Conservation (phyloP, 768 basidiomycete species). For the Lactarius hatsudake region DNA sequence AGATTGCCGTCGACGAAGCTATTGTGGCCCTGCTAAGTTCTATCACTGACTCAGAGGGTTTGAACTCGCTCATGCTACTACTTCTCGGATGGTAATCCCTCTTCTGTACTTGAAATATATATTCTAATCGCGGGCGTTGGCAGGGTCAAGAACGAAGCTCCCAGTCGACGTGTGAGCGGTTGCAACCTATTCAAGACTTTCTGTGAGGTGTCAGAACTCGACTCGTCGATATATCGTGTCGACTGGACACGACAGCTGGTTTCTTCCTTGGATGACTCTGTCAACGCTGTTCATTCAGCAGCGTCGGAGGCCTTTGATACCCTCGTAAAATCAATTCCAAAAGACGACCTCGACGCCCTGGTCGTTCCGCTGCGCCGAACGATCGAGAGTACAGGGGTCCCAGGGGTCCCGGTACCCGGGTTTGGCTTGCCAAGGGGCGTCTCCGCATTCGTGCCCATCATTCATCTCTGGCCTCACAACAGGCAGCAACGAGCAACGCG, state of each 20-base stretch:
- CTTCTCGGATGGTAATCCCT: constrained; percentile 78
- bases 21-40: constrained; percentile 72
- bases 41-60: constrained; percentile 79
- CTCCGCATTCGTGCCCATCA: constrained; percentile 77
- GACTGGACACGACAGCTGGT: constrained; percentile 95
- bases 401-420: constrained; percentile 76
- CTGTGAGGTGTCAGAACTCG: constrained; percentile 79
- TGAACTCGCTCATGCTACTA: constrained; percentile 86
- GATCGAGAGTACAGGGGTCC: constrained; percentile 80
- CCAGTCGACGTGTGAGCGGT: constrained; percentile 71
- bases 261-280: constrained; percentile 74
- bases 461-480: constrained; percentile 92
- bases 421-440: constrained; percentile 85
- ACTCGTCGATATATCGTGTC: constrained; percentile 79
- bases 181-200: constrained; percentile 77
- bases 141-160: constrained; percentile 79
- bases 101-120: neutral
- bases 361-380: constrained; percentile 87
- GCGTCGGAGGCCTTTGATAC: constrained; percentile 82
- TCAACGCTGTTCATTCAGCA: constrained; percentile 72
- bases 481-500: constrained; percentile 92
- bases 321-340: constrained; percentile 86
- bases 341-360: constrained; percentile 88
- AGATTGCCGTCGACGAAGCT: constrained; percentile 69
- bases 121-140: neutral